Conservation (phyloP, 306 rosid species). For the Arachis hypogaea region DNA sequence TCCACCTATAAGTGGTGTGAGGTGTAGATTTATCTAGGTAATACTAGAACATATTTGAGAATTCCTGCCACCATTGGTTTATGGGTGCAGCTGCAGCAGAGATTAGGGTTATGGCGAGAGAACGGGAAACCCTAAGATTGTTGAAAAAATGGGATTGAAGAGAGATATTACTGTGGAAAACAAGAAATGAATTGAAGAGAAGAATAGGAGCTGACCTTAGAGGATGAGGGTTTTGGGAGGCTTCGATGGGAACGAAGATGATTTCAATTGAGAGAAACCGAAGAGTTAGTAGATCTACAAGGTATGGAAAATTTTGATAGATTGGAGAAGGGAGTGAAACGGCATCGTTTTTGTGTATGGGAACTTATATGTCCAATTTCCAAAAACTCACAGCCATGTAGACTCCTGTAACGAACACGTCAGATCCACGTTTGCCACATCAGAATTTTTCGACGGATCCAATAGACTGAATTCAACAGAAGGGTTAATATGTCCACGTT, state of each 20-base stretch:
- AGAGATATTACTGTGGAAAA: neutral
- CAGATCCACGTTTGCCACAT: no score
- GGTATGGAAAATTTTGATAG: neutral
- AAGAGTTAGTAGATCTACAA: slow-evolving; percentile 60
- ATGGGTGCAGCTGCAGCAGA: slow-evolving; percentile 58
- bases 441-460: no score
- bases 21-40: slow-evolving; percentile 83
- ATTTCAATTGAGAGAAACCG: slow-evolving; percentile 41
- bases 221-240: slow-evolving; percentile 48
- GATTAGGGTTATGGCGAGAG: slow-evolving; percentile 22
- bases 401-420: no score
- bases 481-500: no score
- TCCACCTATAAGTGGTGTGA: slow-evolving; percentile 68
- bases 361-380: no score
- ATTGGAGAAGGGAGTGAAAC: no score
- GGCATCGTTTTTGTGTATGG: no score
- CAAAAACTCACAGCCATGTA: no score
- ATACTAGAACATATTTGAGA: slow-evolving; percentile 66
- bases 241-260: slow-evolving; percentile 35
- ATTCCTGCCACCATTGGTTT: slow-evolving; percentile 64
- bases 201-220: slow-evolving; percentile 56
- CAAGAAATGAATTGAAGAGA: neutral
- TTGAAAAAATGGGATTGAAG: neutral
- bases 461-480: no score
- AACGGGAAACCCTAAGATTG: slow-evolving; percentile 37